Base-by-base conservation (phyloP, 2,329 filamentous ascomycete species). In the Aureobasidium sp. region DNA sequence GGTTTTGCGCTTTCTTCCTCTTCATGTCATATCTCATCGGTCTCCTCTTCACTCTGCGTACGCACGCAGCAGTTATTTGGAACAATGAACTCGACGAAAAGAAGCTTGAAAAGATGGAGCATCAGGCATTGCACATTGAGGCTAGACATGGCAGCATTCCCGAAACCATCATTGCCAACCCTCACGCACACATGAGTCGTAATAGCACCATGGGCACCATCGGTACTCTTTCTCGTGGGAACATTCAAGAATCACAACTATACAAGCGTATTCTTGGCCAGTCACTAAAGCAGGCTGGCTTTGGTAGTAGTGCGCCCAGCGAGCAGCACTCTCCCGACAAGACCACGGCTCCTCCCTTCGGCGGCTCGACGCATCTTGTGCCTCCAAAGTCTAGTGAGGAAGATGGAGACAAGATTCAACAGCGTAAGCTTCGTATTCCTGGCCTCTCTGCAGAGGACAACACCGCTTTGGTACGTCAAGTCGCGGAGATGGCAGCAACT, bases 61-160 rank as follows among this genome's bases (percentile, higher is more conserved):
- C 94, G 0, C 94, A 99, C 72, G 94, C 94, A 4, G 92, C 95
- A 5, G 89, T 97, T 49, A 99, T 99, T 67, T 99, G 94, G 94
- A 94, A 91, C 69, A 88, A 84, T 9, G 92, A 97, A 66, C 68
- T 76, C 1, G 79, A 81, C 62, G 79, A 81, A 65, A 80, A 81
- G 73, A 79, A 77, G 68, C 58, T 71, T 1, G 70, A 67, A 22
- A 74, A 71, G 64, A 66, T 70, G 42, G 76, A 78, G 51, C 73
- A 77, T 64, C 66, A 70, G 27, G 67, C 69, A 8, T 51, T 67
- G 52, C 62, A 64, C 53, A 31, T 66, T 27, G 75, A 65, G 45
- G 53, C 59, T 3, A 47, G 58, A 22, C 66, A 66, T 17, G 65
- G 64, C 11, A 65, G 65, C n/a, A 44, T 55, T 17, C 60, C 60